A percentile compares a stretch with the other conserved stretches of the same genome.
Conservation (phyloP, 2,329 filamentous ascomycete genomes). For the Parafenestella ontariensis region DNA sequence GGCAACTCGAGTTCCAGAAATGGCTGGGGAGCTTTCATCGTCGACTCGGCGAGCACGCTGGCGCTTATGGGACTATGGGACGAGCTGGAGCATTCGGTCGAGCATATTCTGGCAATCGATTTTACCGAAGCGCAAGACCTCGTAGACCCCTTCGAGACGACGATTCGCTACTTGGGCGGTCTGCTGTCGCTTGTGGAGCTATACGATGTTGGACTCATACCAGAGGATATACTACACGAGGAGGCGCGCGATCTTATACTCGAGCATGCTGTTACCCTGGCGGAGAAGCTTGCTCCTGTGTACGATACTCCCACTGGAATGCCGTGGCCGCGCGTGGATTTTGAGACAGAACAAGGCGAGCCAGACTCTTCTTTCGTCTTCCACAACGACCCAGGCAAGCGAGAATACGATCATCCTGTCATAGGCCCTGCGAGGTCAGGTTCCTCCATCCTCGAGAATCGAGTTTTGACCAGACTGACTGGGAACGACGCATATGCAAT, state of each 20-base stretch:
- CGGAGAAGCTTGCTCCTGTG: conserved; percentile 47
- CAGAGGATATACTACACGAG: conserved; percentile 37
- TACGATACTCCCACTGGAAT: conserved; percentile 52
- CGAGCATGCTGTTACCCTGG: conserved; percentile 47
- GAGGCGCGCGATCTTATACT: conserved; percentile 45
- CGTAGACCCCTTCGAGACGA: conserved; percentile 54
- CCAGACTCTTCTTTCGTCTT: conserved; percentile 39
- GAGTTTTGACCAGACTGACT: conserved; percentile 51
- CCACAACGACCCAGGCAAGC: conserved; percentile 37
- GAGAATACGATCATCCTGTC: conserved; percentile 43
- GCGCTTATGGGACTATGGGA: conserved; percentile 53
- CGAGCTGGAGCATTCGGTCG: conserved; percentile 49
- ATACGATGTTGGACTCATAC: conserved; percentile 51
- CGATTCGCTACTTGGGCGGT: conserved; percentile 51
- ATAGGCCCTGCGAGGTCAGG: conserved; percentile 53
- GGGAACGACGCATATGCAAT: conserved; percentile 49
- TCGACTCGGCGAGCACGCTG: conserved; percentile 51
- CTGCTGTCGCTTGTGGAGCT: conserved; percentile 51
- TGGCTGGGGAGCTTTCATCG: conserved; percentile 54
- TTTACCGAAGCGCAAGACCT: conserved; percentile 44
- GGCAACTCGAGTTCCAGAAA: conserved; percentile 45
- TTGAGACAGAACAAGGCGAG: conserved; percentile 44
- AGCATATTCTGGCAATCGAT: conserved; percentile 49
- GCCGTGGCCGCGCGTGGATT: conserved; percentile 56
- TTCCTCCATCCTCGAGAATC: conserved; percentile 55